A percentile compares a stretch with the other conserved stretches of the same genome.
phyloP scores from a whole-genome alignment of 2,329 filamentous ascomycete species.

The Colletotrichum coccodes region DNA sequence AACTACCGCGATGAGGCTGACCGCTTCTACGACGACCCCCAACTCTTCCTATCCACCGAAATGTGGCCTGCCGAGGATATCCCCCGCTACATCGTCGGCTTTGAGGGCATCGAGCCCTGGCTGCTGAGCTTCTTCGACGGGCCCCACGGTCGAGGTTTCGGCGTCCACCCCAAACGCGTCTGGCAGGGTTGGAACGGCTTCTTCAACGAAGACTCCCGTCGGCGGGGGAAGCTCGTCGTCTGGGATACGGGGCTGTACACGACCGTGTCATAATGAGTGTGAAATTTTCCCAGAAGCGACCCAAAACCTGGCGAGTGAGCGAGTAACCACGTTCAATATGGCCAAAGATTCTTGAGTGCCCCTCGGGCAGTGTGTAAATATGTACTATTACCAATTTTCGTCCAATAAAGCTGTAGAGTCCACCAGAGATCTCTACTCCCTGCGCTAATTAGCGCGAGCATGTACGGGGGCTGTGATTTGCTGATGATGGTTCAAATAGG shows the following conservation, averaged over 20 bases:
- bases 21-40: slow-evolving; percentile 80
- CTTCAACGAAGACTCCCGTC: slow-evolving; percentile 70
- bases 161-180: slow-evolving; percentile 55
- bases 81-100: slow-evolving; percentile 70
- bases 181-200: slow-evolving; percentile 70
- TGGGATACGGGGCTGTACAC: slow-evolving; percentile 62
- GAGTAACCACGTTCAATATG: background rate
- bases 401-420: no score
- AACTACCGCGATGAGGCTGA: slow-evolving; percentile 90
- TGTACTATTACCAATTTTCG: no score
- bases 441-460: no score
- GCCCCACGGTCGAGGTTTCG: slow-evolving; percentile 50
- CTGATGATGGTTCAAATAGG: no score
- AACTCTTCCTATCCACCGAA: slow-evolving; percentile 64
- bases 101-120: slow-evolving; percentile 64
- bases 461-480: no score
- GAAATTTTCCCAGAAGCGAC: background rate
- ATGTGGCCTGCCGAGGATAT: slow-evolving; percentile 59
- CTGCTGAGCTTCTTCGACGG: slow-evolving; percentile 56
- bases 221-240: slow-evolving; percentile 66
- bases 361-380: background rate
- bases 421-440: no score
- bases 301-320: no score
- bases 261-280: background rate
- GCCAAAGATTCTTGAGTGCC: background rate